Base-by-base conservation (phyloP, 31 red algal species). In the Odonthalia washingtoniensis region DNA sequence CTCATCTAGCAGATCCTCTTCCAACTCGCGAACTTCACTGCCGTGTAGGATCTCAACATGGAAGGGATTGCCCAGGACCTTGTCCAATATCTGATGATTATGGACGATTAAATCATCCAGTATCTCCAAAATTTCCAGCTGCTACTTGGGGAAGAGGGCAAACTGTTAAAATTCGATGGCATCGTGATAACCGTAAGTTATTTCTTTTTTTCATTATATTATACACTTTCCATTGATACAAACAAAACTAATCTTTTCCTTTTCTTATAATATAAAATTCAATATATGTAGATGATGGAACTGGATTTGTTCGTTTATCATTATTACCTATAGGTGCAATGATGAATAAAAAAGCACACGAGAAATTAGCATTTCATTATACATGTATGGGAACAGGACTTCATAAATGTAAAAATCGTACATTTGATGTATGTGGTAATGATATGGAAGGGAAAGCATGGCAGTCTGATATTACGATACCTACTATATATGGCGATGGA, bases 161-260 rank as follows among this genome's bases (percentile, higher is more conserved):
- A 38, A 33, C 42, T 1, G 74, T 43, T 73, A 82, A 39, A 27
- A 61, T 95, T 16, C 57, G 74, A 0, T 95, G 92, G 92, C 87
- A 90, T 73, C 81, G 86, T 37, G 90, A 95, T 73, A 95, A 95
- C 82, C 92, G n/a, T n/a, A n/a, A n/a, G n/a, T n/a, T n/a, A n/a
- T n/a, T n/a, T n/a, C n/a, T n/a, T n/a, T n/a, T n/a, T n/a, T n/a
- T n/a, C n/a, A n/a, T n/a, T n/a, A n/a, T n/a, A n/a, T n/a, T n/a
- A n/a, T n/a, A n/a, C n/a, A n/a, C n/a, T n/a, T n/a, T n/a, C n/a
- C n/a, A n/a, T n/a, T n/a, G n/a, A n/a, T n/a, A n/a, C n/a, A n/a
- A n/a, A n/a, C n/a, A n/a, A n/a, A n/a, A n/a, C n/a, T n/a, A n/a
- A n/a, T n/a, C n/a, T n/a, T n/a, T n/a, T n/a, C n/a, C n/a, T n/a